phyloP scores from a whole-genome alignment of 768 basidiomycete species.

The Candolleomyces efflorescens region DNA sequence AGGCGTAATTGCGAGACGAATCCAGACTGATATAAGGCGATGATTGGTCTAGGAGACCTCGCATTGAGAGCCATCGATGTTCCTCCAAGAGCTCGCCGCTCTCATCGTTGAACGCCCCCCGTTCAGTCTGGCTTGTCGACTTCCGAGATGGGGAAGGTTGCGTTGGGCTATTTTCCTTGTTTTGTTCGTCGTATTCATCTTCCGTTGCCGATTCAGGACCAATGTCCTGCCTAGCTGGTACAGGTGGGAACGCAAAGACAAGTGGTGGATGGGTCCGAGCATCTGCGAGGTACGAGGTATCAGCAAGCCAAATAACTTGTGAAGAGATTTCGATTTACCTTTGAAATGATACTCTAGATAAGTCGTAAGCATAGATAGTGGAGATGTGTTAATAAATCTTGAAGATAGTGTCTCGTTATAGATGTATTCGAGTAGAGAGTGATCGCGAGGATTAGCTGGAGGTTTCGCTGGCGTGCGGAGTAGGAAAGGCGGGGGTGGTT shows the following conservation, averaged over 20 bases:
- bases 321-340: conserved; percentile 33
- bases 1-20: conserved; percentile 35
- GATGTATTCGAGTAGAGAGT: conserved; percentile 56
- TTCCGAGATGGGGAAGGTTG: conserved; percentile 15
- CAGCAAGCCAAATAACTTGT: conserved; percentile 1
- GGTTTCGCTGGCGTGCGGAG: conserved; percentile 33
- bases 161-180: conserved; percentile 19
- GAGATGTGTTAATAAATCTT: conserved; percentile 64
- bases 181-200: conserved; percentile 34
- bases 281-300: conserved; percentile 32
- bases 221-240: conserved; percentile 25
- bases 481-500: conserved; percentile 25
- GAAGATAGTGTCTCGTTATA: conserved; percentile 66
- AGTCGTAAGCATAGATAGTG: conserved; percentile 57
- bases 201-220: conserved; percentile 22
- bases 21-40: conserved; percentile 48
- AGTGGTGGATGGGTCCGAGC: conserved; percentile 65
- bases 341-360: conserved; percentile 56
- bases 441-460: conserved; percentile 61
- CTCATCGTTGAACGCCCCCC: conserved; percentile 12
- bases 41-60: conserved; percentile 30
- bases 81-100: conserved; percentile 19
- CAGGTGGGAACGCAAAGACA: conserved; percentile 16
- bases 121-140: conserved; percentile 14
- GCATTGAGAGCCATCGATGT: conserved; percentile 30